These are phyloP conservation scores for Coemansia guatemalensis DNA, from an alignment of 192 early-diverging fungal genomes.

Conservation along the genomic window DNA sequence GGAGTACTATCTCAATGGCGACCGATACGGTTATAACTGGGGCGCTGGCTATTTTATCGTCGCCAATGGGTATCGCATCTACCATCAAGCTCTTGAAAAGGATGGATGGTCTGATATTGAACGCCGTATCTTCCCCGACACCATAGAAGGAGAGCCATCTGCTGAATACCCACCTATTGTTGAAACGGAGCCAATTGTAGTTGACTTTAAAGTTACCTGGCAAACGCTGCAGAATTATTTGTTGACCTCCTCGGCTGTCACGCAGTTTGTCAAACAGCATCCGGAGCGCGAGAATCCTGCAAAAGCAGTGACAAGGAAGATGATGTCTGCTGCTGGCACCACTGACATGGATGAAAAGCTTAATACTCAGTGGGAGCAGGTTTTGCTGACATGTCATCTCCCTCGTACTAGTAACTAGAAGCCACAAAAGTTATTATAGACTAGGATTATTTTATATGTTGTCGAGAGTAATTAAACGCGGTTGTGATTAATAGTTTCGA, in stretches of 20 bases:
- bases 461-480: too few species aligned
- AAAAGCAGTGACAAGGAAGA: slow-evolving; percentile 9
- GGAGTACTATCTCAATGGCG: slow-evolving; percentile 14
- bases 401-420: not conserved
- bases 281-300: slow-evolving; percentile 19
- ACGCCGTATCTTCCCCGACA: slow-evolving; percentile 20
- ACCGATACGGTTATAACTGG: slow-evolving; percentile 22
- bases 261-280: slow-evolving; percentile 12
- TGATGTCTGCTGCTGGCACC: slow-evolving; percentile 31
- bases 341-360: slow-evolving; percentile 28
- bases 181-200: slow-evolving; percentile 7
- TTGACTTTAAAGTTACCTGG: slow-evolving; percentile 32
- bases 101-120: slow-evolving; percentile 13
- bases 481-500: too few species aligned
- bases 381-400: slow-evolving; percentile 23
- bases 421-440: too few species aligned
- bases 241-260: slow-evolving; percentile 24
- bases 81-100: slow-evolving; percentile 16
- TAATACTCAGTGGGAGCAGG: slow-evolving; percentile 31
- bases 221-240: slow-evolving; percentile 18
- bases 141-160: slow-evolving; percentile 17
- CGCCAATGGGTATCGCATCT: slow-evolving; percentile 28
- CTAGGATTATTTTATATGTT: too few species aligned
- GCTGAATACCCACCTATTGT: slow-evolving; percentile 9
- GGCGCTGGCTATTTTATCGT: slow-evolving; percentile 28